phyloP scores from a whole-genome alignment of 2,329 filamentous ascomycete species.

The Epichloe aotearoae region DNA sequence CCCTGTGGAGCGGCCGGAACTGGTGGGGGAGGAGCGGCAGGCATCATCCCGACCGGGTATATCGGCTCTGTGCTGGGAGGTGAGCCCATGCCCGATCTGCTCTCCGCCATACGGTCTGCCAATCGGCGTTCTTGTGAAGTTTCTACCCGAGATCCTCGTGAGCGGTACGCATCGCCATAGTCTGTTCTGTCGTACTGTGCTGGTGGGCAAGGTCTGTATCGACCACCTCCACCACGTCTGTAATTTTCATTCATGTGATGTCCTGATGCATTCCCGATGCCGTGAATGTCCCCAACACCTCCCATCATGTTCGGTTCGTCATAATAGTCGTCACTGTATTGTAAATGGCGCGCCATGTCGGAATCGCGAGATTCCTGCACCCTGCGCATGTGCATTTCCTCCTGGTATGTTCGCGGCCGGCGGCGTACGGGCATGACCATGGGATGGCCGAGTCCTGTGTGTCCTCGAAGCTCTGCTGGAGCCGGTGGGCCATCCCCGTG shows the following conservation, averaged over 20 bases:
- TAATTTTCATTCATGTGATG: slow-evolving; percentile 53
- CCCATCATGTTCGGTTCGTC: slow-evolving; percentile 23
- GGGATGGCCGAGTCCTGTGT: not conserved
- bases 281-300: slow-evolving; percentile 24
- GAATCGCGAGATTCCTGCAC: slow-evolving; percentile 35
- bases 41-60: slow-evolving; percentile 15
- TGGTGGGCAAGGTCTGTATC: slow-evolving; percentile 1
- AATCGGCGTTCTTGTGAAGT: slow-evolving; percentile 12
- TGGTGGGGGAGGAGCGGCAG: not conserved
- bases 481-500: slow-evolving; percentile 14
- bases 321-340: slow-evolving; percentile 22
- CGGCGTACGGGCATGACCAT: slow-evolving; percentile 13
- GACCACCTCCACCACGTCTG: slow-evolving; percentile 11
- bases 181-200: slow-evolving; percentile 2
- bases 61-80: slow-evolving; percentile 23
- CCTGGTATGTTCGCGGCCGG: slow-evolving; percentile 26
- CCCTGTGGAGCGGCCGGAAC: not conserved
- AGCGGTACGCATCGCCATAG: slow-evolving; percentile 32
- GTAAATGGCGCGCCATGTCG: slow-evolving; percentile 15
- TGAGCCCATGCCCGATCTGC: slow-evolving; percentile 18
- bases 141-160: slow-evolving; percentile 17
- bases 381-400: slow-evolving; percentile 31
- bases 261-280: slow-evolving; percentile 36
- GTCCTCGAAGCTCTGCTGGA: slow-evolving; percentile 17
- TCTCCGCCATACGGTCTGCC: slow-evolving; percentile 36